A percentile compares a stretch with the other conserved stretches of the same genome.
These are phyloP conservation scores for Phytopythium kandeliae DNA, from an alignment of 352 stramenopile genomes.

Conservation along the genomic window DNA sequence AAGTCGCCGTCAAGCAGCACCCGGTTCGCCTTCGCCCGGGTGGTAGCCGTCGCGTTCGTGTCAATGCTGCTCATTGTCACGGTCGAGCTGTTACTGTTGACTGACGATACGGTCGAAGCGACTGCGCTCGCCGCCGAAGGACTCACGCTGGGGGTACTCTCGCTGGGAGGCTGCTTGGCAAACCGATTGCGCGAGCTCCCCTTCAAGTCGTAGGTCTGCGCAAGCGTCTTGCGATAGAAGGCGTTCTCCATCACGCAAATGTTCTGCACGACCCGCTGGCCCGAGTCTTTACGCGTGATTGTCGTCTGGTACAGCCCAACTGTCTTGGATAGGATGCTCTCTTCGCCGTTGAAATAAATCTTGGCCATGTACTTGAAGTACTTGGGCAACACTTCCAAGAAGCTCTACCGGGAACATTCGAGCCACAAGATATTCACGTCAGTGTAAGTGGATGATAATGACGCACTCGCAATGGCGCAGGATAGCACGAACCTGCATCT, in stretches of 20 bases:
- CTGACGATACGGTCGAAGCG: neutral
- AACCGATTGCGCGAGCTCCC: constrained; percentile 95
- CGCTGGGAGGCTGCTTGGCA: constrained; percentile 36
- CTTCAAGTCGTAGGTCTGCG: constrained; percentile 98
- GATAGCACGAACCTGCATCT: constrained; percentile 93
- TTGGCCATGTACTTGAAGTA: constrained; percentile 99
- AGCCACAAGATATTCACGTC: no score
- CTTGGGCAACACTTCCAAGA: constrained; percentile 60
- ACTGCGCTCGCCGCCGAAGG: neutral
- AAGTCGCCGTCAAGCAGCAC: constrained; percentile 87
- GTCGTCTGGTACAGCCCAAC: constrained; percentile 97
- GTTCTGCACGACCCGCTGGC: constrained; percentile 86
- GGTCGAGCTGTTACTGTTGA: neutral
- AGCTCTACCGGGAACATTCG: constrained; percentile 38
- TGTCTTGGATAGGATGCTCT: constrained; percentile 96
- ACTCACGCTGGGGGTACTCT: constrained; percentile 8
- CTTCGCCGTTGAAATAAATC: constrained; percentile 92
- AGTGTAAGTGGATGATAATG: neutral
- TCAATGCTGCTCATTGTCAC: constrained; percentile 1
- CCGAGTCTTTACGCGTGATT: constrained; percentile 91
- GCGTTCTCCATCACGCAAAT: constrained; percentile 97
- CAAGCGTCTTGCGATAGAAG: constrained; percentile 94
- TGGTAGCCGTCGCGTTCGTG: neutral
- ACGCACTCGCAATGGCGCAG: neutral
- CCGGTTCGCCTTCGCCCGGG: constrained; percentile 7